Percentiles rank a stretch among this genome's conserved stretches.
These are phyloP conservation scores for Artomyces pyxidatus DNA, from an alignment of 768 basidiomycete genomes.

Conservation along the genomic window DNA sequence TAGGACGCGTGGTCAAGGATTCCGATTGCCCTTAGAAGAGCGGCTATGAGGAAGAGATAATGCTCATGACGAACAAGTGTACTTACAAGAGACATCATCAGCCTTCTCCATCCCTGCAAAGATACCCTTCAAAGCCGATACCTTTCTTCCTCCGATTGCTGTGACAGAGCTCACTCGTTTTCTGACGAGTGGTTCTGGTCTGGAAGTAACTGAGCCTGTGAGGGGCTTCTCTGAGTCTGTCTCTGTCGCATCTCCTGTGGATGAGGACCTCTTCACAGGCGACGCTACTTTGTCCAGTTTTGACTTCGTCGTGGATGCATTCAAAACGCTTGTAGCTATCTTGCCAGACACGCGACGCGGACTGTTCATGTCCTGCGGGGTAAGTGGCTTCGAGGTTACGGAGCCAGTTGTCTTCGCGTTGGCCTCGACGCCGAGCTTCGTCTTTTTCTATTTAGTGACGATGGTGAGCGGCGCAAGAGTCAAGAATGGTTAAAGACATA, in stretches of 20 bases:
- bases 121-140: constrained; percentile 3
- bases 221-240: no score
- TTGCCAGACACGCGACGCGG: constrained; percentile 6
- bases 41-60: no score
- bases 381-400: constrained; percentile 21
- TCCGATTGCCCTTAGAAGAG: no score
- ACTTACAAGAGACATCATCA: no score
- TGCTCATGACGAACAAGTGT: no score
- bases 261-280: constrained; percentile 5
- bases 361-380: constrained; percentile 9
- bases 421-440: constrained; percentile 20
- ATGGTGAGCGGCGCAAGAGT: neutral
- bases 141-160: constrained; percentile 9
- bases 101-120: neutral
- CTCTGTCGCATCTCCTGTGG: constrained; percentile 2
- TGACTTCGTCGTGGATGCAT: neutral
- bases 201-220: neutral
- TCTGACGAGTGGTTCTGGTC: neutral
- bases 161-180: constrained; percentile 15
- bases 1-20: no score
- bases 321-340: neutral
- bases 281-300: neutral
- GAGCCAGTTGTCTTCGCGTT: constrained; percentile 20
- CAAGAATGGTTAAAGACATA: constrained; percentile 18
- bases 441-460: constrained; percentile 9